These are phyloP conservation scores for Discostella stelligera DNA, from an alignment of 352 stramenopile genomes.

Conservation along the genomic window DNA sequence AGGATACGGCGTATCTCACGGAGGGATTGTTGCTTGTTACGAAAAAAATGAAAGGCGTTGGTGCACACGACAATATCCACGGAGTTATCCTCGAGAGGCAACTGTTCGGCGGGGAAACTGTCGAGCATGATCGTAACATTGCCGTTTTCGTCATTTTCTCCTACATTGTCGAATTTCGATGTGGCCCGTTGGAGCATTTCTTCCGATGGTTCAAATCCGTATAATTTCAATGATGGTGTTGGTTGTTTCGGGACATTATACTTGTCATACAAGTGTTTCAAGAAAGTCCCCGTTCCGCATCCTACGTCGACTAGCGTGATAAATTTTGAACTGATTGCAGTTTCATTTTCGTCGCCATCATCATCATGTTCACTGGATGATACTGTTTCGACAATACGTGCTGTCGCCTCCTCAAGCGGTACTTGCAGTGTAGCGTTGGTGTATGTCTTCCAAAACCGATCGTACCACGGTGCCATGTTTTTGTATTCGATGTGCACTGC, in stretches of 20 bases:
- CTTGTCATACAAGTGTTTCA: slow-evolving; percentile 1
- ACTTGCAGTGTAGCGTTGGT: not conserved
- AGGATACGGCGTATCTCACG: slow-evolving; percentile 34
- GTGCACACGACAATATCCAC: slow-evolving; percentile 26
- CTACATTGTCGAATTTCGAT: slow-evolving; percentile 11
- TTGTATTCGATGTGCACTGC: slow-evolving; percentile 27
- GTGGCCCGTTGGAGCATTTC: slow-evolving; percentile 33
- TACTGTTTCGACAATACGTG: not conserved
- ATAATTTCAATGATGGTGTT: not conserved
- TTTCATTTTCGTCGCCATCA: not conserved
- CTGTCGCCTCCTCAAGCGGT: not conserved
- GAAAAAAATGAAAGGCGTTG: slow-evolving; percentile 44
- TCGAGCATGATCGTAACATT: not conserved
- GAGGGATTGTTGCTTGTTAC: slow-evolving; percentile 14
- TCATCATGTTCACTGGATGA: not conserved
- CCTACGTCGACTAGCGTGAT: slow-evolving; percentile 21
- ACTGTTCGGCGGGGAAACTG: slow-evolving; percentile 15
- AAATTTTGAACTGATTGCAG: not conserved
- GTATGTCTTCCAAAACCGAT: slow-evolving; percentile 24
- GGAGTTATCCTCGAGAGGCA: slow-evolving; percentile 20
- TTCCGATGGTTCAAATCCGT: slow-evolving; percentile 19
- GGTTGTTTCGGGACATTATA: not conserved
- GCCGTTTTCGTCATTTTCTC: not conserved
- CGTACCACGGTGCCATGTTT: slow-evolving; percentile 40
- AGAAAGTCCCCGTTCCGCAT: slow-evolving; percentile 29